These are phyloP conservation scores for Lotus japonicus DNA, from an alignment of 306 rosid genomes.

Conservation along the genomic window DNA sequence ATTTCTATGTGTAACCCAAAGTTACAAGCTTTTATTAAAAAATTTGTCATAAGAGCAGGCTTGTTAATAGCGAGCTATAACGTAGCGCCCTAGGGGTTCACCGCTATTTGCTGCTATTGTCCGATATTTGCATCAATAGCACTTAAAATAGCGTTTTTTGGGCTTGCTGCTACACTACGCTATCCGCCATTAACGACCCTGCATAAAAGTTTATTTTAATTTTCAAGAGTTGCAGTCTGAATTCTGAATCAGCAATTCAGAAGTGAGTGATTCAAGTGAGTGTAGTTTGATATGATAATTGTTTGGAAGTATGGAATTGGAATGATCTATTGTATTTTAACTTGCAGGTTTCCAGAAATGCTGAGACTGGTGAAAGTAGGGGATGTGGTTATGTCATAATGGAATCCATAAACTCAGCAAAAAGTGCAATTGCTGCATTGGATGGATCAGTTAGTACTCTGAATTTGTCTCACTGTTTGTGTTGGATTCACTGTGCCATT, in stretches of 20 bases:
- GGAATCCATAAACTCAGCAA: constrained; percentile 41
- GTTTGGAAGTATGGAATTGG: not conserved
- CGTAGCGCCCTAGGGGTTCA: too few species aligned
- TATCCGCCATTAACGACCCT: too few species aligned
- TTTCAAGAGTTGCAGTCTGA: not conserved
- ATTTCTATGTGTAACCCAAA: not conserved
- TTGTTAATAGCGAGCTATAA: too few species aligned
- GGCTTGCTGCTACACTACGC: too few species aligned
- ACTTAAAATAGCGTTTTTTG: too few species aligned
- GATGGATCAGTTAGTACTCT: constrained; percentile 43
- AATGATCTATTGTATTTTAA: not conserved
- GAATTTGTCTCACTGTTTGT: constrained; percentile 1
- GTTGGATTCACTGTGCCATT: not conserved
- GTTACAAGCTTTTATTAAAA: not conserved
- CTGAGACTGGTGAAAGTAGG: constrained; percentile 41
- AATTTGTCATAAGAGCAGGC: too few species aligned
- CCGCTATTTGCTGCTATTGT: too few species aligned
- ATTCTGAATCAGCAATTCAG: not conserved
- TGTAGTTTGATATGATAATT: not conserved
- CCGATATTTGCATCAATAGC: too few species aligned
- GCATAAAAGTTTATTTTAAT: not conserved
- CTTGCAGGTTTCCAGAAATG: constrained; percentile 36
- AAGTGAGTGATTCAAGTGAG: not conserved
- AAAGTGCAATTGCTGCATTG: constrained; percentile 39
- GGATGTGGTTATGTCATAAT: constrained; percentile 55